phyloP scores from a whole-genome alignment of 2,329 filamentous ascomycete genomes.

The Hortaea sp. region DNA sequence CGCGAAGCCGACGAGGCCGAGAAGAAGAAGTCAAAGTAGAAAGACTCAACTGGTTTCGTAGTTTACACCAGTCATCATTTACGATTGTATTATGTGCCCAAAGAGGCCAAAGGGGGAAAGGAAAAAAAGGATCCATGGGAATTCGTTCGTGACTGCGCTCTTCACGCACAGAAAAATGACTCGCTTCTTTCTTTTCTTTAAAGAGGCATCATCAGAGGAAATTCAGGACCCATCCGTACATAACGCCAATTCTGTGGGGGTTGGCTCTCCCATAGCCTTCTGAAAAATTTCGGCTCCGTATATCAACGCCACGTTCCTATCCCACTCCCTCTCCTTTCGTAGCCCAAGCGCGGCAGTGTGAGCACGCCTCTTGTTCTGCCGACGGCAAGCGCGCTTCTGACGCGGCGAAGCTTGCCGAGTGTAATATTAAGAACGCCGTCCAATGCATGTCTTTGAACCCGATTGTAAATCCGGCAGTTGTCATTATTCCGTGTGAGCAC shows the following conservation, averaged over 20 bases:
- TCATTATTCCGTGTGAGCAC: no score
- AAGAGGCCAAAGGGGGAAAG: not conserved
- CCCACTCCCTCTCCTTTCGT: not conserved
- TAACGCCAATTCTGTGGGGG: no score
- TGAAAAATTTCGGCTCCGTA: not conserved
- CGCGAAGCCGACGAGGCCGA: constrained; percentile 34
- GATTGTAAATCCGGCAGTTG: no score
- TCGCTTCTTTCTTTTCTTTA: no score
- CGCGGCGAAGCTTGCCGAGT: not conserved
- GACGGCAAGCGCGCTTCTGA: not conserved
- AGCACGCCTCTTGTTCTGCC: not conserved
- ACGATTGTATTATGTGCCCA: not conserved
- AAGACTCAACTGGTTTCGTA: not conserved
- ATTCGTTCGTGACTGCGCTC: no score
- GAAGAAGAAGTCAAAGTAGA: constrained; percentile 26
- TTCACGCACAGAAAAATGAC: no score
- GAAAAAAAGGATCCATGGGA: not conserved
- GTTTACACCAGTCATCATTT: not conserved
- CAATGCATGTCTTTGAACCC: not conserved
- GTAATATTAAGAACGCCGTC: not conserved
- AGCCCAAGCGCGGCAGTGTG: not conserved
- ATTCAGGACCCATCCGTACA: no score
- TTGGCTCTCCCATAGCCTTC: no score
- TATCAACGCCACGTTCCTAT: not conserved
- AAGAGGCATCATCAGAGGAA: no score